Base-by-base conservation (phyloP, 2,329 filamentous ascomycete species). In the Fusarium sp. region DNA sequence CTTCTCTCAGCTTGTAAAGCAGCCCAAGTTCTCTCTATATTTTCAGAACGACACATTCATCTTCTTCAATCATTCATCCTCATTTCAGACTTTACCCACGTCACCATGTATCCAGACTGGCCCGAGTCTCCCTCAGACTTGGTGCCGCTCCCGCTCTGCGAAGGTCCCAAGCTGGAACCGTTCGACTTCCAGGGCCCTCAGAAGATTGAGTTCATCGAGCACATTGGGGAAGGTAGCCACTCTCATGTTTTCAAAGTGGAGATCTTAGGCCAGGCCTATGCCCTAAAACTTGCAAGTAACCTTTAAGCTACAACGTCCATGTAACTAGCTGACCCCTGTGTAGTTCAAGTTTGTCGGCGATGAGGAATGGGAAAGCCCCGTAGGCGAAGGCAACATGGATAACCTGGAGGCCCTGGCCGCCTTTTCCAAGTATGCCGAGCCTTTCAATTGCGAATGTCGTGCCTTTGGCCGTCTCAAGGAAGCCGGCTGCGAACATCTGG, bases 141-240 rank as follows among this genome's bases (percentile, higher is more conserved):
- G 13, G 40, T 66, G 14, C 63, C 63, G 27, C 63, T 66, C 47
- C 63, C 58, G 18, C 58, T 8, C 5, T 47, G 34, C 31, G 45
- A 63, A 3, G 63, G 63, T 14, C 63, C 63, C 24, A 52, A 62
- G 34, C 29, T 66, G 18, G 47, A 63, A 8, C 22, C 63, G 1
- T 66, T 66, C 13, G 34, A 63, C 63, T 66, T 66, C 8, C 58
- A 52, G n/a, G 42, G 58, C 16, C 58, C 58, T 13, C 34, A 63
- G 22, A 47, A 63, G 58, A 66, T 66, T 3, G 34, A 63, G 3
- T 66, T 66, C 34, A 18, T 63, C 16, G 14, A 66, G 11, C 8
- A 66, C 16, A 27, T 66, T 22, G 63, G 63, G 14, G 45, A 37
- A 38, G 63, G 58, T 22, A 4, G 1, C 50, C 63, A 63, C 14